phyloP scores from a whole-genome alignment of 768 basidiomycete genomes.

The Agrocybe praecox region DNA sequence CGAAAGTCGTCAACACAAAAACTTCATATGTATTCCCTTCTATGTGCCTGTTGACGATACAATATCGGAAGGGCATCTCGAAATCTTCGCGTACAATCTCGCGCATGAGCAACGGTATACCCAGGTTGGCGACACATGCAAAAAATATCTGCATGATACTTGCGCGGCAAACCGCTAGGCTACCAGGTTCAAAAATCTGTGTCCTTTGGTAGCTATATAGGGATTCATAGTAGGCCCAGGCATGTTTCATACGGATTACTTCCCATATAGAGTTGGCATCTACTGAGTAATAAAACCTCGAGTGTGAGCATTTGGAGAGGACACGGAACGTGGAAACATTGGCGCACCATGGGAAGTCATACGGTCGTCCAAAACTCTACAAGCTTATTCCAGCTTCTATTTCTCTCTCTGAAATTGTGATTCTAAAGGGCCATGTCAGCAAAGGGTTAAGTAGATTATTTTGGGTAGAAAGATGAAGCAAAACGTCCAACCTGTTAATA shows the following conservation, averaged over 20 bases:
- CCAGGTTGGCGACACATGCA: constrained; percentile 19
- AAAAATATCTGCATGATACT: constrained; percentile 23
- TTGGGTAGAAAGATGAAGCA: no score
- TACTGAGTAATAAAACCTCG: not conserved
- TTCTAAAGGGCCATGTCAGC: not conserved
- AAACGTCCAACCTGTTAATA: no score
- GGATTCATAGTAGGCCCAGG: constrained; percentile 5
- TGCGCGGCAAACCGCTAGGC: constrained; percentile 24
- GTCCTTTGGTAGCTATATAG: constrained; percentile 1
- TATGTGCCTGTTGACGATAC: constrained; percentile 35
- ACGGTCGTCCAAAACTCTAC: not conserved
- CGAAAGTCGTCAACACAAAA: constrained; percentile 38
- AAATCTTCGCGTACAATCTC: constrained; percentile 11
- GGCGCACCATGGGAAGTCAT: not conserved
- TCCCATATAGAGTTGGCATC: constrained; percentile 13
- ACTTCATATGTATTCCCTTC: constrained; percentile 30
- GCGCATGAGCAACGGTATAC: constrained; percentile 20
- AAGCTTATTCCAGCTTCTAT: not conserved
- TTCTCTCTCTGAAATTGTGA: not conserved
- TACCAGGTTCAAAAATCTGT: constrained; percentile 26
- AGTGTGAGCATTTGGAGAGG: not conserved
- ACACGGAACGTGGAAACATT: not conserved
- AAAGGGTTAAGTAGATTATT: no score
- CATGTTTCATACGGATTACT: constrained; percentile 14
- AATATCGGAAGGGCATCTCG: constrained; percentile 26